These are phyloP conservation scores for Elsinoe australis DNA, from an alignment of 2,329 filamentous ascomycete species.

Conservation along the genomic window DNA sequence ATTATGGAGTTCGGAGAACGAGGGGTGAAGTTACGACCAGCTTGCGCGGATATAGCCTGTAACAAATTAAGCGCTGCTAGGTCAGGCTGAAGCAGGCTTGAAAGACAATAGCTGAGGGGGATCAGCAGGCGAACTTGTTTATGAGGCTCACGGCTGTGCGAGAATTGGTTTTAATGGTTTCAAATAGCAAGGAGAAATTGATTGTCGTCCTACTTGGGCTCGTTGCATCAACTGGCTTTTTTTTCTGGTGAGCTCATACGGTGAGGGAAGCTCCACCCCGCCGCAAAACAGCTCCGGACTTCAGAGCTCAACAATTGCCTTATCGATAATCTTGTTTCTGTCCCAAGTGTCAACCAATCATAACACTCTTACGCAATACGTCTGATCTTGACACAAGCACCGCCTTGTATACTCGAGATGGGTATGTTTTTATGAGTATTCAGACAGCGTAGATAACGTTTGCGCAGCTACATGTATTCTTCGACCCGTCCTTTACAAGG, in stretches of 20 bases:
- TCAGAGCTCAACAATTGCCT: constrained; percentile 14
- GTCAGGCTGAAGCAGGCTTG: constrained; percentile 13
- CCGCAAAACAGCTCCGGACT: constrained; percentile 9
- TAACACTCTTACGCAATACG: background rate
- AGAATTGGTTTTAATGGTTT: too few species aligned
- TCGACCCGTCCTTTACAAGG: too few species aligned
- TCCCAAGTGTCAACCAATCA: background rate
- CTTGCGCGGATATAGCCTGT: constrained; percentile 8
- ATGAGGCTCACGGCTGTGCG: background rate
- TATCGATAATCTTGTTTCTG: constrained; percentile 9
- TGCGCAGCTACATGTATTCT: too few species aligned
- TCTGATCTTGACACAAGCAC: too few species aligned
- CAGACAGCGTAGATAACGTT: too few species aligned
- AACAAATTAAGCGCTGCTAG: constrained; percentile 1
- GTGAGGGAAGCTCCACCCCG: constrained; percentile 12
- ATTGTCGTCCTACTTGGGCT: too few species aligned
- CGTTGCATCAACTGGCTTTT: constrained; percentile 1
- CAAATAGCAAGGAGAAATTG: background rate
- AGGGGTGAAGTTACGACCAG: constrained; percentile 12
- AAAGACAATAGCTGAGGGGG: background rate
- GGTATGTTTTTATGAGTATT: too few species aligned
- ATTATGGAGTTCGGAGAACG: constrained; percentile 14
- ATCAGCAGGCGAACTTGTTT: too few species aligned
- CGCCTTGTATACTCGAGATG: too few species aligned
- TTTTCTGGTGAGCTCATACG: constrained; percentile 14